Evolutionary conservation across 2,329 filamentous ascomycete genomes (phyloP).

Genomic region (Beauveria sp.): DNA sequence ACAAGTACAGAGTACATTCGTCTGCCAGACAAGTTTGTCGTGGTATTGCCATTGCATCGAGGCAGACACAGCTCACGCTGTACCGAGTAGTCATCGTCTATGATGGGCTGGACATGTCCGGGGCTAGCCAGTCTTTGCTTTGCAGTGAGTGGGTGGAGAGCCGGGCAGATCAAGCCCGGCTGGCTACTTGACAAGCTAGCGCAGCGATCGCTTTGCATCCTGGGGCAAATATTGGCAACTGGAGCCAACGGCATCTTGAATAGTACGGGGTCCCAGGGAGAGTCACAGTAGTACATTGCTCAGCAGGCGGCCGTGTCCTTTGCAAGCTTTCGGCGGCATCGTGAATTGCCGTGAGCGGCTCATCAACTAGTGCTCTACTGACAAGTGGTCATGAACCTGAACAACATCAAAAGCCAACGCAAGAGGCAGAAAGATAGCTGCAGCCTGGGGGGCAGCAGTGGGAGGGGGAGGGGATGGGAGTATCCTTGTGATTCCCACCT

Average conservation of each 20-base stretch:
- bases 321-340: background rate
- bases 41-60: background rate
- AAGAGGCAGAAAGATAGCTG: background rate
- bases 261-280: background rate
- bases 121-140: background rate
- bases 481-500: slow-evolving; percentile 10
- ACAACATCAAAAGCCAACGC: background rate
- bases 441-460: background rate
- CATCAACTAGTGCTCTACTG: background rate
- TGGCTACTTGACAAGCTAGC: background rate
- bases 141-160: background rate
- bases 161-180: background rate
- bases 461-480: background rate
- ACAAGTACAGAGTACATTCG: background rate
- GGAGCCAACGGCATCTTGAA: background rate
- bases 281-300: background rate
- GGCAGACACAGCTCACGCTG: background rate
- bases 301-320: background rate
- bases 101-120: background rate
- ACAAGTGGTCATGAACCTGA: background rate
- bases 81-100: background rate
- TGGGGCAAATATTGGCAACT: background rate
- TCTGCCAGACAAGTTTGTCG: background rate
- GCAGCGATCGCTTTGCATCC: background rate
- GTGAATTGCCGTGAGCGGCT: background rate